phyloP scores from a whole-genome alignment of 257 asterid species.

The Linaria vulgaris region DNA sequence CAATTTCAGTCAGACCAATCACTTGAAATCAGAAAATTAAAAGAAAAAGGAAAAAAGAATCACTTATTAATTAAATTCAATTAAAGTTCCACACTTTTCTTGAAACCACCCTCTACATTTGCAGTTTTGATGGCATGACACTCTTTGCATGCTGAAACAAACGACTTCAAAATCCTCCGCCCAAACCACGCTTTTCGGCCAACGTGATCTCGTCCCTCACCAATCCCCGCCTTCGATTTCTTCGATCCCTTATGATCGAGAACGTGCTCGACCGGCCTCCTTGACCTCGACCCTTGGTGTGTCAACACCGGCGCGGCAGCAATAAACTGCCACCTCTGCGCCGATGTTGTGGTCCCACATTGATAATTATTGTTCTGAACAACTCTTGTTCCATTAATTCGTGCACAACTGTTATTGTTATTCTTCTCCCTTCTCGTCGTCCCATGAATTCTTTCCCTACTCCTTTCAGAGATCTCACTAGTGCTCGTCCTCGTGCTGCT shows the following conservation, averaged over 20 bases:
- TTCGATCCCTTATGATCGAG: conserved; percentile 23
- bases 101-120: conserved; percentile 10
- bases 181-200: conserved; percentile 43
- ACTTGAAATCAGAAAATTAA: too few species aligned
- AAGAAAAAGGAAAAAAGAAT: too few species aligned
- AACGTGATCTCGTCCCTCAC: conserved; percentile 1
- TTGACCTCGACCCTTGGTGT: conserved; percentile 40
- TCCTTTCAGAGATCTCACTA: conserved; percentile 37
- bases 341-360: conserved; percentile 26
- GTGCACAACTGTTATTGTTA: too few species aligned
- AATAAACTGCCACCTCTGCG: conserved; percentile 69
- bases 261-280: conserved; percentile 15
- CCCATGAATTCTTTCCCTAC: not conserved
- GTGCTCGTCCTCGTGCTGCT: conserved; percentile 78
- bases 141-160: conserved; percentile 65
- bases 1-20: too few species aligned
- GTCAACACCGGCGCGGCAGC: conserved; percentile 52
- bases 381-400: too few species aligned
- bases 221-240: conserved; percentile 26
- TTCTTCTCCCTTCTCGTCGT: not conserved
- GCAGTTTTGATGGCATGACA: conserved; percentile 73
- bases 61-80: not conserved
- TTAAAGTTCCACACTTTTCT: conserved; percentile 21
- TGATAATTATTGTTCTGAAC: conserved; percentile 21
- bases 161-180: conserved; percentile 41